Evolutionary conservation across 805 yeast species (phyloP), one percentile per base, ranked within the genome.

Genomic region (Yamadazyma kitorensis): DNA sequence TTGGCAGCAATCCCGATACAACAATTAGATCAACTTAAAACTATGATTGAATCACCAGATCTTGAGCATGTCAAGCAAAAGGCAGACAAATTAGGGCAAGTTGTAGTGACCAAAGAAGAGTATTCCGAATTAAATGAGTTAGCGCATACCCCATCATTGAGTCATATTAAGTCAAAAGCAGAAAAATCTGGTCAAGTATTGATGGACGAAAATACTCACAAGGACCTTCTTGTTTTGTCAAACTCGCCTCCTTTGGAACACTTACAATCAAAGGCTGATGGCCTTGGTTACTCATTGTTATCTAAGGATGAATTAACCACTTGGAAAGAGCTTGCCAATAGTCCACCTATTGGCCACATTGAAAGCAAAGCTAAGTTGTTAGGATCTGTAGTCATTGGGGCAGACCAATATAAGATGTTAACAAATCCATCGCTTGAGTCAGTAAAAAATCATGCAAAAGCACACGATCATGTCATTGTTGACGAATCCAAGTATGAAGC

Each of bases 31-130:
- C 19, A 26, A 12, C 17, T 35, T 7, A 23, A 24, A 13, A 5
- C 9, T 3, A 4, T 10, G 8, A 19, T 17, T 4, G 27, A 33
- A 6, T 12, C 32, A 19, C 37, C 38, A 4, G 22, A 43, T 7
- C 14, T 44, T 4, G 54, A 51, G 1, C 54, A 55, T 16, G 15
- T 57, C 8, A 28, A 33, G 7, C 21, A 31, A n/a, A 37, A 43
- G 14, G 54, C 54, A 1, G 21, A n/a, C 2, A 13, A 29, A n/a
- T 30, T 41, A 22, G 49, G 49, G 11, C 40, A 39, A 29, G 39
- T 17, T 1, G 30, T 47, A 1, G 26, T 52, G 1, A 31, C 36
- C 14, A 24, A 23, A 1, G 27, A 35, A 2, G 51, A 46, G 5
- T 36, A 37, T 12, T 34, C 39, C 5, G 17, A 25, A 16, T 38